phyloP scores from a whole-genome alignment of 1,284 basidiomycete genomes.

The Mycena sp. region DNA sequence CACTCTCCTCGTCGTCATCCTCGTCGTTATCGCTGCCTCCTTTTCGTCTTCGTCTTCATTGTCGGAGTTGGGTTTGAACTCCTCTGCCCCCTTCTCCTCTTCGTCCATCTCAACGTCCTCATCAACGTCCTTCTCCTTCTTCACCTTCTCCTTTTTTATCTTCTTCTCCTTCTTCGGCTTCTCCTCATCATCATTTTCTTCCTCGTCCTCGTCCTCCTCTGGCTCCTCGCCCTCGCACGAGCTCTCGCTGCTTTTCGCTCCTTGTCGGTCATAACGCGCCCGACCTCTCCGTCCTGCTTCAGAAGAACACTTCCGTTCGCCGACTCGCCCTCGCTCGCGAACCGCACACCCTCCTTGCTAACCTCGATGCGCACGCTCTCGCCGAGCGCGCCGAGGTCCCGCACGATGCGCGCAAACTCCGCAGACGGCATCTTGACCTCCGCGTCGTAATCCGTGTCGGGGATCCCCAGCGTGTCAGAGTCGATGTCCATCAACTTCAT shows the following conservation, averaged over 20 bases:
- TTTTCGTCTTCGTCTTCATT: slow-evolving; percentile 56
- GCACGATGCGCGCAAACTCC: slow-evolving; percentile 94
- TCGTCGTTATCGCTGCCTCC: slow-evolving; percentile 45
- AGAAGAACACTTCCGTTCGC: slow-evolving; percentile 92
- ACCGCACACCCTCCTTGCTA: slow-evolving; percentile 96
- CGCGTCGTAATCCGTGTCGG: slow-evolving; percentile 98
- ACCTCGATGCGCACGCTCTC: slow-evolving; percentile 97
- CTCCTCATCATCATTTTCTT: slow-evolving; percentile 40
- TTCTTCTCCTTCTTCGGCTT: slow-evolving; percentile 39
- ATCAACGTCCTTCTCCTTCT: slow-evolving; percentile 44
- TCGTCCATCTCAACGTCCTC: slow-evolving; percentile 52
- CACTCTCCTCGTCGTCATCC: slow-evolving; percentile 48
- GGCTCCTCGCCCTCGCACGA: slow-evolving; percentile 29
- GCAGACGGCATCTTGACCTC: slow-evolving; percentile 88
- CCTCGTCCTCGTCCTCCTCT: slow-evolving; percentile 30
- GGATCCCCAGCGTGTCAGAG: slow-evolving; percentile 94
- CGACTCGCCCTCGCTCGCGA: slow-evolving; percentile 93
- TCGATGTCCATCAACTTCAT: slow-evolving; percentile 99
- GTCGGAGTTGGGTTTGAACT: slow-evolving; percentile 63
- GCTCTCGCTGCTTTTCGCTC: slow-evolving; percentile 30
- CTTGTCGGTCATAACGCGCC: slow-evolving; percentile 19
- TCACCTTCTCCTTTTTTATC: slow-evolving; percentile 40
- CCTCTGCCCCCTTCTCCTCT: slow-evolving; percentile 57
- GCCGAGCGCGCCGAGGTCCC: slow-evolving; percentile 92
- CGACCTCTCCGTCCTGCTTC: slow-evolving; percentile 61